Conservation (phyloP, 169 alveolate genomes). For the Plasmodium vivax region DNA sequence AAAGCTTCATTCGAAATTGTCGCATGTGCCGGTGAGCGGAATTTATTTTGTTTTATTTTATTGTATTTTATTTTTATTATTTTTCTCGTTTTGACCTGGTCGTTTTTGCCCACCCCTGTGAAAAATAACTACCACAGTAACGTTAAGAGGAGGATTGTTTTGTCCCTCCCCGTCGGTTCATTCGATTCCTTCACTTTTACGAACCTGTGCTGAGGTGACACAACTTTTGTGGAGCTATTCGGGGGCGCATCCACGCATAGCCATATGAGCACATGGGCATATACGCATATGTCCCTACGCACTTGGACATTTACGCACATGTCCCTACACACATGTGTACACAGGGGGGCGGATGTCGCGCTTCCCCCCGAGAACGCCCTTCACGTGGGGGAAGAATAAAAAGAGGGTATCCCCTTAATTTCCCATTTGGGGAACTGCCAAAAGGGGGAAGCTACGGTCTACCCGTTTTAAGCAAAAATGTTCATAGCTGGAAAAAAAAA, state of each 20-base stretch:
- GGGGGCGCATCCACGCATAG: not conserved
- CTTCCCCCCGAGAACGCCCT: not conserved
- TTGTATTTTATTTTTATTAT: not conserved
- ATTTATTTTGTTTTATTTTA: not conserved
- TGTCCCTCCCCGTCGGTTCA: not conserved
- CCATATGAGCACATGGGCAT: not conserved
- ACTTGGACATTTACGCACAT: not conserved
- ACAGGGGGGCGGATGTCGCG: not conserved
- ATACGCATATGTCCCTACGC: not conserved
- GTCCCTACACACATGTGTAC: not conserved
- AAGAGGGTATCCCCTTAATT: not conserved
- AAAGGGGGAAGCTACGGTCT: not conserved
- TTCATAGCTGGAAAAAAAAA: not conserved
- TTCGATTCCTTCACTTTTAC: not conserved
- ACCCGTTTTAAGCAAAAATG: not conserved
- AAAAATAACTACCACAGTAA: not conserved
- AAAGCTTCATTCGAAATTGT: not conserved
- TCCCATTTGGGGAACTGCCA: not conserved
- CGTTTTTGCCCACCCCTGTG: not conserved
- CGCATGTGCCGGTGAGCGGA: not conserved
- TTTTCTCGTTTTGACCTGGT: not conserved
- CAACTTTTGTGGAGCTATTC: not conserved
- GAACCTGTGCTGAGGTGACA: not conserved
- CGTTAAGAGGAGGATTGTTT: not conserved
- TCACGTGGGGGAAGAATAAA: not conserved